Percentiles rank a stretch among this genome's conserved stretches.
phyloP scores from a whole-genome alignment of 768 basidiomycete genomes.

The Lactifluus echinatus region DNA sequence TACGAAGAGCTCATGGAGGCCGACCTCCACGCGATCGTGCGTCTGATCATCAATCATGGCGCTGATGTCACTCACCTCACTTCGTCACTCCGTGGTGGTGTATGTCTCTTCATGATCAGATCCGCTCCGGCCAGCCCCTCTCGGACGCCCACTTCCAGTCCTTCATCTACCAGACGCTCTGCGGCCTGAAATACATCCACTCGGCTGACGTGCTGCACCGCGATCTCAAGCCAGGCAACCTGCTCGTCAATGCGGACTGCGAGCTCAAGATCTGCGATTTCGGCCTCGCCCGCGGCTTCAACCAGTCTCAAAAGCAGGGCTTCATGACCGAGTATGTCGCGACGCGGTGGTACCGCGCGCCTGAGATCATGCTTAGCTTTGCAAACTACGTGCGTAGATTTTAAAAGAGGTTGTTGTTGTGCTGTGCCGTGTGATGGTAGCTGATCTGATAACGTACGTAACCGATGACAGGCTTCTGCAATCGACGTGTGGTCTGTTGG shows the following conservation, averaged over 20 bases:
- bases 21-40: slow-evolving; percentile 95
- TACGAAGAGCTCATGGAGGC: slow-evolving; percentile 99
- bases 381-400: slow-evolving; percentile 77
- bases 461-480: slow-evolving; percentile 82
- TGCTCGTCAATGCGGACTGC: slow-evolving; percentile 97
- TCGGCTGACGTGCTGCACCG: slow-evolving; percentile 96
- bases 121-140: slow-evolving; percentile 79
- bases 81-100: too few species aligned
- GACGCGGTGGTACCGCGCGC: slow-evolving; percentile 98
- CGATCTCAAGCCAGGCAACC: slow-evolving; percentile 90
- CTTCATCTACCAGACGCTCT: slow-evolving; percentile 97
- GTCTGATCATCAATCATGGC: slow-evolving; percentile 25
- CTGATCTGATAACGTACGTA: too few species aligned
- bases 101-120: too few species aligned
- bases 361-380: slow-evolving; percentile 98
- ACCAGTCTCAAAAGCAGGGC: slow-evolving; percentile 79
- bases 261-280: slow-evolving; percentile 99
- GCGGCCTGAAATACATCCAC: slow-evolving; percentile 96
- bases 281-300: slow-evolving; percentile 91
- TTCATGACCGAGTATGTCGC: slow-evolving; percentile 99
- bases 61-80: neutral
- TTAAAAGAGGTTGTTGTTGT: too few species aligned
- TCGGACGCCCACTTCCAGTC: slow-evolving; percentile 91
- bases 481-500: slow-evolving; percentile 98
- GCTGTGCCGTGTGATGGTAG: too few species aligned